Conservation (phyloP, 2,329 filamentous ascomycete genomes). For the Talaromyces sp. region DNA sequence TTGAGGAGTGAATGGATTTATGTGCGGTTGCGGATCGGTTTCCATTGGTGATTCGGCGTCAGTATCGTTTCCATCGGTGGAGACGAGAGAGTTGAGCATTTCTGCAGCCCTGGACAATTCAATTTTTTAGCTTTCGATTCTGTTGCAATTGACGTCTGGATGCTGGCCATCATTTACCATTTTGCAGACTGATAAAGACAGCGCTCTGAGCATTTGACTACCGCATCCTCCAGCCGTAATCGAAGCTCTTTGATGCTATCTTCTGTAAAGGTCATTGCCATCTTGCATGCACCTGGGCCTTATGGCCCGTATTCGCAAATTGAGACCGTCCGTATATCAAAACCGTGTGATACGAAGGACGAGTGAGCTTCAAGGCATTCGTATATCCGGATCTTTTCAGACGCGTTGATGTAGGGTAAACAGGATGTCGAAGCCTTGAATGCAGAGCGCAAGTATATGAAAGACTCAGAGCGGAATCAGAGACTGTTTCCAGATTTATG, state of each 20-base stretch:
- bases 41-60: constrained; percentile 57
- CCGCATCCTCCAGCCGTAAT: constrained; percentile 73
- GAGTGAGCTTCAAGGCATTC: background rate
- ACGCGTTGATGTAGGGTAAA: background rate
- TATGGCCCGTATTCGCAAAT: background rate
- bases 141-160: background rate
- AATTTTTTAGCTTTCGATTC: background rate
- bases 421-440: background rate
- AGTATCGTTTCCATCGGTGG: constrained; percentile 52
- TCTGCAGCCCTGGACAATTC: constrained; percentile 71
- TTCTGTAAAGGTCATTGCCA: constrained; percentile 33
- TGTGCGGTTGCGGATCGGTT: constrained; percentile 46
- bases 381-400: background rate
- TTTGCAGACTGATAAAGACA: constrained; percentile 95
- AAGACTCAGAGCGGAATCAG: too few species aligned
- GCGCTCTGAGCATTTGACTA: constrained; percentile 85
- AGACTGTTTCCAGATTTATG: background rate
- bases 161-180: constrained; percentile 56
- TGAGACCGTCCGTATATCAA: background rate
- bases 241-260: constrained; percentile 55
- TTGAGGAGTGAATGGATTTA: constrained; percentile 49
- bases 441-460: too few species aligned
- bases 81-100: constrained; percentile 74
- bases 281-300: constrained; percentile 16
- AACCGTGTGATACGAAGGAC: background rate